Evolutionary conservation across 1,139 yeast genomes (phyloP).

Genomic region (Protomyces macrosporus): DNA sequence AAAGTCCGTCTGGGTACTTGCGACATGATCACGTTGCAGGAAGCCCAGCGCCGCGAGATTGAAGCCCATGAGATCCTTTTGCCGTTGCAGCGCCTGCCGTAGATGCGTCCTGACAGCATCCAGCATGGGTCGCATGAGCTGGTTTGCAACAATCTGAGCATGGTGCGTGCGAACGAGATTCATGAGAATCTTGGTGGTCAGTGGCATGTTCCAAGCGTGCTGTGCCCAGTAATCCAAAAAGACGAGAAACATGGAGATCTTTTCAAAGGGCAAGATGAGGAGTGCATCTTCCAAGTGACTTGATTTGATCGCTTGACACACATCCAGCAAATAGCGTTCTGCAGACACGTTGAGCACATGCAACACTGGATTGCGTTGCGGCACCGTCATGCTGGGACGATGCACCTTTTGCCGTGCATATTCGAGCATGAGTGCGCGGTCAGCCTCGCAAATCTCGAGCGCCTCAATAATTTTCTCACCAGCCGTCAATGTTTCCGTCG

Average conservation of each 20-base stretch:
- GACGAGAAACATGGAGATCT: conserved; percentile 61
- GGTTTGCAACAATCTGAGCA: conserved; percentile 52
- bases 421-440: conserved; percentile 54
- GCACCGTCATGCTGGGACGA: conserved; percentile 49
- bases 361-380: conserved; percentile 64
- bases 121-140: conserved; percentile 39
- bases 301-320: conserved; percentile 62
- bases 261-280: conserved; percentile 82
- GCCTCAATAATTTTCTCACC: conserved; percentile 95
- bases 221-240: conserved; percentile 72
- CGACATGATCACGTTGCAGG: conserved; percentile 71
- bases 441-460: conserved; percentile 71
- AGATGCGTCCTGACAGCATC: conserved; percentile 39
- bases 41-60: conserved; percentile 78
- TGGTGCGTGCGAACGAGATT: conserved; percentile 69
- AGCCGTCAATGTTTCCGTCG: conserved; percentile 85
- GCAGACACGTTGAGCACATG: conserved; percentile 63
- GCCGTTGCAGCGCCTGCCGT: conserved; percentile 46
- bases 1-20: conserved; percentile 67
- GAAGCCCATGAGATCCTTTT: conserved; percentile 66
- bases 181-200: conserved; percentile 68
- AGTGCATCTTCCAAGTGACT: conserved; percentile 90
- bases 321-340: conserved; percentile 70
- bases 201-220: conserved; percentile 47
- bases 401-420: conserved; percentile 46